Base-by-base conservation (phyloP, 192 early-diverging fungal genomes). In the Rhizoclosmatium globosum region DNA sequence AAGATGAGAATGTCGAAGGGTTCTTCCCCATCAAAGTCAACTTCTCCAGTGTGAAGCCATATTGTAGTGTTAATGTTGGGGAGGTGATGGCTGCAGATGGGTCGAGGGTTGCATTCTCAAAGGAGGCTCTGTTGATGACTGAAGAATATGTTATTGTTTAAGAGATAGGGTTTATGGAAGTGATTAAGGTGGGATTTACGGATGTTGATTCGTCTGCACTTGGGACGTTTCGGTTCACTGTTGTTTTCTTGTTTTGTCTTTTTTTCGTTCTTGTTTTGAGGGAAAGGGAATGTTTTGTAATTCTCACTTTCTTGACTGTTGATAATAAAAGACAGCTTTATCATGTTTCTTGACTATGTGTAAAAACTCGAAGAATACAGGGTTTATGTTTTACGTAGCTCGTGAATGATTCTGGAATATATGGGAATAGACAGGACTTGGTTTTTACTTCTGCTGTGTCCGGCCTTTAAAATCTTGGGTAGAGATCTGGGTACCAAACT, bases 21-120 rank as follows among this genome's bases (percentile, higher is more conserved):
- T 95, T 96, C 86, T 98, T 94, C 93, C 96, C 96, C 4, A 95
- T 97, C 23, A 72, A 84, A 31, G 93, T 95, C 11, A 86, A 91
- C 38, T 98, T 99, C 80, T 82, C 87, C 2, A 90, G 89, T 80
- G 88, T 86, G 44, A 88, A 85, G 74, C 82, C 94, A 15, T 90
- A 95, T 79, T 96, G 92, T 79, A 92, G 91, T 74, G 89, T 98
- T 68, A 90, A 92, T 89, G 86, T 94, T 41, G 67, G 84, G 47
- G 85, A 86, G 73, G 87, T 94, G 48, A 81, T 78, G 53, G 13
- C 47, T 9, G 81, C 88, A 11, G 88, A 92, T 75, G 92, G 91
- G 56, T 82, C 87, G 19, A 53, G 50, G 17, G 90, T 93, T 1
- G 81, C 82, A 17, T 98, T 93, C 78, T 95, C 95, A 23, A 89